Base-by-base conservation (phyloP, 768 basidiomycete species). In the Hypholoma sublateritium region DNA sequence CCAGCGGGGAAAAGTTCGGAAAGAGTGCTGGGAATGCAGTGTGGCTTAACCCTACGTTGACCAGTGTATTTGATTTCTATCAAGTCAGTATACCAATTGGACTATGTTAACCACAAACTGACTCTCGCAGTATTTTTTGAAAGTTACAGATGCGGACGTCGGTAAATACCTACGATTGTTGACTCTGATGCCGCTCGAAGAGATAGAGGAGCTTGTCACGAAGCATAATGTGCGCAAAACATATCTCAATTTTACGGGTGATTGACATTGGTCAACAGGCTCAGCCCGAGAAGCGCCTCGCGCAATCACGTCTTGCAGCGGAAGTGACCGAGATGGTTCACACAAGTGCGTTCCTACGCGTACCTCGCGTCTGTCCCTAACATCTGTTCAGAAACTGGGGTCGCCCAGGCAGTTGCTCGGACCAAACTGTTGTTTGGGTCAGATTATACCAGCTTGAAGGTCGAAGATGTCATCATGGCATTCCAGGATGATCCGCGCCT, bases 1-100 rank as follows among this genome's bases (percentile, higher is more conserved):
- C 91, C 1, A 80, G 81, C 1, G 97, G 97, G 0, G 90, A 92
- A 67, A 99, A 99, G 75, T 96, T 98, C 70, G 97, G 96, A 6
- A 99, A 99, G 78, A 95, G 91, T 63, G 89, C 92, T 0, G 95
- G 96, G 3, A 98, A 98, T 65, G 96, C 96, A 1, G 74, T 99
- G 1, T 98, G 96, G 91, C 75, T 99, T 36, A 87, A 97, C 68
- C 74, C 82, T 24, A 66, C 73, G 12, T 69, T 91, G 66, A 98
- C 96, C 2, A 91, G 89, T 60, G 80, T 90, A 17, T 91, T 91
- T 62, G 95, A 98, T 61, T 94, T 99, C 65, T 98, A 98, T 66
- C 97, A 99, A 78, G 96, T 90, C 55, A 24, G 71, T 65, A 32
- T 58, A 39, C 5, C 9, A 32, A 32, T 32, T 41, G 46, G 22